Conservation (phyloP, 2,329 filamentous ascomycete species). For the Exophiala mesophila region DNA sequence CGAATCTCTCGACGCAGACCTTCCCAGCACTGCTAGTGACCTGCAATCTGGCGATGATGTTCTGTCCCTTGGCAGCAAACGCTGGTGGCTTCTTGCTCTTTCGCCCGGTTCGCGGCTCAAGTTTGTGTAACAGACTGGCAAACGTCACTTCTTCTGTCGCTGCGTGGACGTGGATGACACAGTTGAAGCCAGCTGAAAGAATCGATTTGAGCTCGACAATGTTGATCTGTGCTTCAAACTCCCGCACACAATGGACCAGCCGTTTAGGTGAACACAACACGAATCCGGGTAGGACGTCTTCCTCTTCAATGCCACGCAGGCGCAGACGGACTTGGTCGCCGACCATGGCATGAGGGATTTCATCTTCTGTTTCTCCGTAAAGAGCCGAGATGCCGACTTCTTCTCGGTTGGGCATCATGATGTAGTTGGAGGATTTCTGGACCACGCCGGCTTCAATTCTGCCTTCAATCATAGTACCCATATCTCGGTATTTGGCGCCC, state of each 20-base stretch:
- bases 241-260: constrained; percentile 79
- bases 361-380: constrained; percentile 95
- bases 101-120: constrained; percentile 88
- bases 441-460: constrained; percentile 93
- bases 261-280: constrained; percentile 94
- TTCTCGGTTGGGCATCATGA: constrained; percentile 95
- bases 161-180: constrained; percentile 93
- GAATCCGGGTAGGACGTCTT: constrained; percentile 92
- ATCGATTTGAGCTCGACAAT: constrained; percentile 94
- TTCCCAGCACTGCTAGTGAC: constrained; percentile 78
- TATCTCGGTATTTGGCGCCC: constrained; percentile 91
- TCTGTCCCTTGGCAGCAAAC: constrained; percentile 73
- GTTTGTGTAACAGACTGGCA: constrained; percentile 77
- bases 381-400: constrained; percentile 74
- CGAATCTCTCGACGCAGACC: constrained; percentile 90
- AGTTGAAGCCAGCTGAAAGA: constrained; percentile 91
- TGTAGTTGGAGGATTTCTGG: constrained; percentile 78
- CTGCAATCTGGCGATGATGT: constrained; percentile 88
- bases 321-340: constrained; percentile 93
- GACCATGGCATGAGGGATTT: constrained; percentile 73
- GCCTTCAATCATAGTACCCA: constrained; percentile 96
- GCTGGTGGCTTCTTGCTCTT: constrained; percentile 92
- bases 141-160: constrained; percentile 98
- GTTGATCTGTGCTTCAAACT: constrained; percentile 94
- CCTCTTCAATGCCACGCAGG: constrained; percentile 91